A percentile compares a stretch with the other conserved stretches of the same genome.
These are phyloP conservation scores for Aspergillus eucalypticola DNA, from an alignment of 2,329 filamentous ascomycete genomes.

Conservation along the genomic window DNA sequence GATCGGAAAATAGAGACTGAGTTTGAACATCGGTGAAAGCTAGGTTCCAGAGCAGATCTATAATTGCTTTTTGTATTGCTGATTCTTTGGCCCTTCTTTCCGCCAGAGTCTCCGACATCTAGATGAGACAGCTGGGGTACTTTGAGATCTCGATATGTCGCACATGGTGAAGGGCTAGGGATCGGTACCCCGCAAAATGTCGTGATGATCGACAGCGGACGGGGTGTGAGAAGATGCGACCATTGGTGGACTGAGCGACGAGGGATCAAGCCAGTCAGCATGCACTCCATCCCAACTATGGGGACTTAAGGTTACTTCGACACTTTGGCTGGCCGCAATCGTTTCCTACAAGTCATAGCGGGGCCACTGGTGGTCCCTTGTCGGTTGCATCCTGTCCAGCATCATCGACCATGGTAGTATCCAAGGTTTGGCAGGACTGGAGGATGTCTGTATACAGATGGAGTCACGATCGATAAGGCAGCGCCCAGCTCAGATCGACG, in stretches of 20 bases:
- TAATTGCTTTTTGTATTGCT: background rate
- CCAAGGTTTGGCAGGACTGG: background rate
- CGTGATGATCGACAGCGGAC: background rate
- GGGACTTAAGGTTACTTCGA: conserved; percentile 1
- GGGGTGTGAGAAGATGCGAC: background rate
- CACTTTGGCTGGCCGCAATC: background rate
- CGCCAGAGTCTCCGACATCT: background rate
- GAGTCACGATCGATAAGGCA: background rate
- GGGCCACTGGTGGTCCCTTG: too few species aligned
- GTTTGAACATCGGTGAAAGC: background rate
- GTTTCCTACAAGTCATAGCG: background rate
- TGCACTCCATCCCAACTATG: background rate
- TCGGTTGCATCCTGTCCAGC: background rate
- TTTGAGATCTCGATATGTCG: background rate
- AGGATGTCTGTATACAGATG: background rate
- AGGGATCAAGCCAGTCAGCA: background rate
- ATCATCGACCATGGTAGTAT: background rate
- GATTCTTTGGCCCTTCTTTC: background rate
- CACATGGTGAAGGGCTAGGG: background rate
- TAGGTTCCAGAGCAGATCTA: background rate
- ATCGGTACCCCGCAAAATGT: background rate
- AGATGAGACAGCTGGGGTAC: background rate
- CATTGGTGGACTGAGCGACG: background rate
- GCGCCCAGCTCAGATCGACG: background rate
- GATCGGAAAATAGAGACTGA: background rate